Conservation (phyloP, 2,329 filamentous ascomycete species). For the Dendrostoma leiphaemia region DNA sequence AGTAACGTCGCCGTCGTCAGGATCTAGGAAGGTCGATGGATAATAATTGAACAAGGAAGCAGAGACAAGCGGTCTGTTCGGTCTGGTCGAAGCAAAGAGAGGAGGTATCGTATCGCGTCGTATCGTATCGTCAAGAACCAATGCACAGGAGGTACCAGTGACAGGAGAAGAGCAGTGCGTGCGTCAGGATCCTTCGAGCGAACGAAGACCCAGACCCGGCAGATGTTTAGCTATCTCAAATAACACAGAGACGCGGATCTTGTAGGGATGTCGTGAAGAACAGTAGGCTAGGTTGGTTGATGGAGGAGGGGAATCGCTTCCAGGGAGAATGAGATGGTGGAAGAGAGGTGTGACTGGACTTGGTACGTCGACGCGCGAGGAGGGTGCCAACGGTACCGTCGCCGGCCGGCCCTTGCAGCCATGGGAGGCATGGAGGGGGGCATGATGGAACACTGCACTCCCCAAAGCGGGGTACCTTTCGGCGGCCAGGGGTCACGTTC, state of each 20-base stretch:
- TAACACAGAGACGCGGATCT: conserved; percentile 4
- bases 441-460: too few relatives aligned
- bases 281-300: conserved; percentile 10
- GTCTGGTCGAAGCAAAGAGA: background rate
- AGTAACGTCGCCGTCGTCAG: conserved; percentile 6
- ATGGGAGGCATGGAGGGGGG: background rate
- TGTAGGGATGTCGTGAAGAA: conserved; percentile 3
- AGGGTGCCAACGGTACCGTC: background rate
- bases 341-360: too few relatives aligned
- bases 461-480: too few relatives aligned
- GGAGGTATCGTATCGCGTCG: too few relatives aligned
- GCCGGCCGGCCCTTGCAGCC: background rate
- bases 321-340: background rate
- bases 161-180: background rate
- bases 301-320: background rate
- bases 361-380: too few relatives aligned
- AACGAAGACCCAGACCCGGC: conserved; percentile 3
- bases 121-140: background rate
- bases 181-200: conserved; percentile 8
- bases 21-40: conserved; percentile 4
- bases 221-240: conserved; percentile 10
- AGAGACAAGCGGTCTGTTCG: background rate
- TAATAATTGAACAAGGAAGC: background rate
- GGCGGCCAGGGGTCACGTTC: too few relatives aligned
- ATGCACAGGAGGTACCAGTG: conserved; percentile 3